phyloP scores from a whole-genome alignment of 495 filamentous ascomycete species.

The Tuber brumale region DNA sequence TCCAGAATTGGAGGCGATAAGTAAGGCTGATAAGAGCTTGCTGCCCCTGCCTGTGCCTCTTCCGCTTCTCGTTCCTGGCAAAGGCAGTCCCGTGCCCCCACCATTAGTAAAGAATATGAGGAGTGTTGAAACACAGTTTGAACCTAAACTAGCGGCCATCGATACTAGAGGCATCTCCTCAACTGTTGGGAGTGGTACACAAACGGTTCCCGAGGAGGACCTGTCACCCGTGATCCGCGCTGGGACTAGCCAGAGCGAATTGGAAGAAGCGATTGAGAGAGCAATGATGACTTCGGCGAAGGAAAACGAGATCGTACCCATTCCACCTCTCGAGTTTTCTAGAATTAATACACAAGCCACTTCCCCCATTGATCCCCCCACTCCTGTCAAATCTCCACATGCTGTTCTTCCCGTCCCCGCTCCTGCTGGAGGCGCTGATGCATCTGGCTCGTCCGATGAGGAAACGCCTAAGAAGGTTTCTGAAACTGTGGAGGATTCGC shows the following conservation, averaged over 20 bases:
- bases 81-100: neutral
- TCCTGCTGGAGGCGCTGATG: slow-evolving; percentile 18
- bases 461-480: slow-evolving; percentile 41
- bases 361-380: slow-evolving; percentile 26
- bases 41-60: neutral
- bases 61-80: neutral
- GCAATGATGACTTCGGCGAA: slow-evolving; percentile 22
- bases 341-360: slow-evolving; percentile 28
- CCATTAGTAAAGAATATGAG: neutral
- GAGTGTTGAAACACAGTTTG: neutral
- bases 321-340: slow-evolving; percentile 32
- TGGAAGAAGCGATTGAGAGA: slow-evolving; percentile 7
- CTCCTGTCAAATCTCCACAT: neutral
- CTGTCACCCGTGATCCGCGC: slow-evolving; percentile 6
- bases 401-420: slow-evolving; percentile 13
- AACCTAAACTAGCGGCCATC: neutral
- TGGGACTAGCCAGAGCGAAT: slow-evolving; percentile 17
- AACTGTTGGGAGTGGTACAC: slow-evolving; percentile 6
- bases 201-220: slow-evolving; percentile 4
- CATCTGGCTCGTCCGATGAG: slow-evolving; percentile 32
- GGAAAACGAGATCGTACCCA: slow-evolving; percentile 23
- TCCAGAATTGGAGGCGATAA: slow-evolving; percentile 16
- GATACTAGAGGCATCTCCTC: neutral
- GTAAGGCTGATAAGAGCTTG: slow-evolving; percentile 2
- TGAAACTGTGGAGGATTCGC: slow-evolving; percentile 30